Evolutionary conservation across 2,329 filamentous ascomycete species (phyloP).

Genomic region (Fusarium coffeatum): DNA sequence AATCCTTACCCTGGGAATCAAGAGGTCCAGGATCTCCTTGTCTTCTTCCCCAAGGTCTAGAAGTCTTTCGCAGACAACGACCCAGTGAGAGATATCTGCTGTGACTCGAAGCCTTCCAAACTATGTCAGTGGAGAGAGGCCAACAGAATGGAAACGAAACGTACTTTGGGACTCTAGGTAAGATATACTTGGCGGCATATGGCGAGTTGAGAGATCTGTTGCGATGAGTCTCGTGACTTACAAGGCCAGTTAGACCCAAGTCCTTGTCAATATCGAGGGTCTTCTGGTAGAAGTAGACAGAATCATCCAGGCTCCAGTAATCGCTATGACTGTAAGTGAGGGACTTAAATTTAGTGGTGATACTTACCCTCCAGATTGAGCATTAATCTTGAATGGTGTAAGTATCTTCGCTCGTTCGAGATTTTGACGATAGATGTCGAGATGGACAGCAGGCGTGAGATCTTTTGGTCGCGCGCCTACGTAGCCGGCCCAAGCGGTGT

Average conservation of each 20-base stretch:
- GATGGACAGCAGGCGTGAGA: background rate
- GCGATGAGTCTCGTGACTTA: background rate
- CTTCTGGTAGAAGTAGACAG: background rate
- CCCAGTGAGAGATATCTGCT: background rate
- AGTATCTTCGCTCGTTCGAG: background rate
- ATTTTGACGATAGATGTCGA: background rate
- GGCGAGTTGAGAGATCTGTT: background rate
- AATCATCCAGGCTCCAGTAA: background rate
- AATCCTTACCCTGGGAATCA: background rate
- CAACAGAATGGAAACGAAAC: too few relatives aligned
- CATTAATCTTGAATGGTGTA: background rate
- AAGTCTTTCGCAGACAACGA: background rate
- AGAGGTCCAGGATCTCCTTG: background rate
- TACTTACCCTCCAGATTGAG: background rate
- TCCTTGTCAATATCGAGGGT: background rate
- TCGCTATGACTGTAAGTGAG: background rate
- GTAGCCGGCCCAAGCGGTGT: background rate
- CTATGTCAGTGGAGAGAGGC: background rate
- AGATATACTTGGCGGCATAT: background rate
- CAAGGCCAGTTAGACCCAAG: background rate
- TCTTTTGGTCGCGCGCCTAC: background rate
- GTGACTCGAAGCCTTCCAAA: background rate
- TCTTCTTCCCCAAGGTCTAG: background rate
- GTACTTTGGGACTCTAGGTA: background rate
- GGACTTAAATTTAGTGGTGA: rapidly evolving